phyloP scores from a whole-genome alignment of 208 protist genomes.

The Leishmania braziliensis region DNA sequence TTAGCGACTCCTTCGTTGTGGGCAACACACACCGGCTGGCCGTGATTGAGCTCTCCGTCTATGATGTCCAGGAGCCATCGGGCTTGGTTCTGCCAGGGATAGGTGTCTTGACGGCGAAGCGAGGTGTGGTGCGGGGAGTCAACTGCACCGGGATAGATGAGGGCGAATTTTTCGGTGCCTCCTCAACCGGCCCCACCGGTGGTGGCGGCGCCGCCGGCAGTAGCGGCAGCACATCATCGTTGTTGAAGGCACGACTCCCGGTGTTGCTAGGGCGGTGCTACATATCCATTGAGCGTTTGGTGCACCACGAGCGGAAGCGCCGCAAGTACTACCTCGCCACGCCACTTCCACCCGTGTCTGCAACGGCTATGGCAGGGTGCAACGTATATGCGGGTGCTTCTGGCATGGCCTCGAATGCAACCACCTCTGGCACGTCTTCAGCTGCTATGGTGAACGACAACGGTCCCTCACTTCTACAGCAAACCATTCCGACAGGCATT shows the following conservation, averaged over 20 bases:
- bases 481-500: conserved; percentile 42
- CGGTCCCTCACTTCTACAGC: conserved; percentile 26
- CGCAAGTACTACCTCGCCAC: conserved; percentile 49
- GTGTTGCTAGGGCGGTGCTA: conserved; percentile 68
- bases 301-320: conserved; percentile 47
- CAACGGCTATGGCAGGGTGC: neutral
- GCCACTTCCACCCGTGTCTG: conserved; percentile 9
- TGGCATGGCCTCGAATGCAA: neutral
- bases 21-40: conserved; percentile 83
- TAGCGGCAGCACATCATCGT: neutral
- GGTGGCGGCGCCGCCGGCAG: neutral
- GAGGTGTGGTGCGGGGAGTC: conserved; percentile 23
- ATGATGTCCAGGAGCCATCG: conserved; percentile 46
- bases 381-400: neutral
- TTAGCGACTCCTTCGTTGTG: conserved; percentile 73
- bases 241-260: neutral
- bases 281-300: conserved; percentile 64
- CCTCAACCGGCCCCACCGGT: neutral
- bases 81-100: conserved; percentile 34
- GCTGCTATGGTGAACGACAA: conserved; percentile 7
- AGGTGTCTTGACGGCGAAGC: conserved; percentile 23
- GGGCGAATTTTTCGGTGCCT: neutral
- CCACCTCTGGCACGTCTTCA: neutral
- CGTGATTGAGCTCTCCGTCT: conserved; percentile 66
- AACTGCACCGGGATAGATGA: conserved; percentile 12